These are phyloP conservation scores for Ceratobasidium sp. DNA, from an alignment of 1,284 basidiomycete species.

Conservation along the genomic window DNA sequence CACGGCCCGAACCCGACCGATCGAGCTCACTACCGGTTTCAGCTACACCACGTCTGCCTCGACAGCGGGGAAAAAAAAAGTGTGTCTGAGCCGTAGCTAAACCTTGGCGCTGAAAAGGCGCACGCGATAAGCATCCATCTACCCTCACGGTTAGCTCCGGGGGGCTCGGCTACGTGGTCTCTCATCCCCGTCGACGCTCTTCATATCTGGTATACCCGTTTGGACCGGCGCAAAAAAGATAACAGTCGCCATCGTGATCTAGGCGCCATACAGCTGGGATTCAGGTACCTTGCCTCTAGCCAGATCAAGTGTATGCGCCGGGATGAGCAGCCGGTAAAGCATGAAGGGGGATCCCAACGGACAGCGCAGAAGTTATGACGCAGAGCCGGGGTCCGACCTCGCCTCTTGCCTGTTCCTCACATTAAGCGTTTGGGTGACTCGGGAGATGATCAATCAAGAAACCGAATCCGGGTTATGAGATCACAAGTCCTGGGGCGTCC, in stretches of 20 bases:
- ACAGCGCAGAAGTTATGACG: background rate
- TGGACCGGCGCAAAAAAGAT: background rate
- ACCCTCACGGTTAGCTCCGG: slow-evolving; percentile 8
- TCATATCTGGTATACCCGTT: background rate
- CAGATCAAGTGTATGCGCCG: background rate
- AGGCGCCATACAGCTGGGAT: slow-evolving; percentile 1
- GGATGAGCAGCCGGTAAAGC: background rate
- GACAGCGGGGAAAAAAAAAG: background rate
- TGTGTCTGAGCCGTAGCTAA: too few species aligned
- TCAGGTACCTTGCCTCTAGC: background rate
- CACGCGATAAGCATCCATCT: slow-evolving; percentile 6
- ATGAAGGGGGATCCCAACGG: background rate
- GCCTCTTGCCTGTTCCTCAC: background rate
- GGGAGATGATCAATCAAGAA: background rate
- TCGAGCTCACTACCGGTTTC: slow-evolving; percentile 8
- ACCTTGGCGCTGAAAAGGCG: background rate
- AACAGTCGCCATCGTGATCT: background rate
- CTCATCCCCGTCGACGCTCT: background rate
- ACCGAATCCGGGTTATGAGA: background rate
- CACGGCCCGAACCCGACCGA: background rate
- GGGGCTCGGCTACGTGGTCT: background rate
- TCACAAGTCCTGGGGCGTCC: background rate
- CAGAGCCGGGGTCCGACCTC: background rate
- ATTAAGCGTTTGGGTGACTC: background rate
- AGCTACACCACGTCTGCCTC: background rate